These are phyloP conservation scores for Oehlia diaphana DNA, from an alignment of 192 early-diverging fungal genomes.

Conservation along the genomic window DNA sequence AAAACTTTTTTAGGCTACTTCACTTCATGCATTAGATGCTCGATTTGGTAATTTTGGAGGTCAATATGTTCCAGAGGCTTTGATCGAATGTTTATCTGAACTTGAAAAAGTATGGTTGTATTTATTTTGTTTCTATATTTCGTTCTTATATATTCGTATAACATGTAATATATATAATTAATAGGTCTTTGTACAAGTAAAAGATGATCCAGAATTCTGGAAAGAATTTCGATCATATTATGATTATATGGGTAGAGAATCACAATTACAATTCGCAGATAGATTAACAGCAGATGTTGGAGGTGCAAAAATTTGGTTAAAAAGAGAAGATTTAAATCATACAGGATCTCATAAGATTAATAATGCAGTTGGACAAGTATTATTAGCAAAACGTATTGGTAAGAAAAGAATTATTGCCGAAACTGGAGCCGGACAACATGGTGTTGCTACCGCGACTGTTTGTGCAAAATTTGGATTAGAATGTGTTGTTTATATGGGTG, in stretches of 20 bases:
- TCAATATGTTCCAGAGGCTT: constrained; percentile 96
- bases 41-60: constrained; percentile 97
- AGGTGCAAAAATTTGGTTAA: constrained; percentile 95
- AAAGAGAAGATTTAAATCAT: constrained; percentile 98
- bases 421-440: constrained; percentile 98
- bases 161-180: no score
- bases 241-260: constrained; percentile 90
- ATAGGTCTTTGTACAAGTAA: constrained; percentile 73
- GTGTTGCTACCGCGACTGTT: constrained; percentile 95
- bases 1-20: constrained; percentile 22
- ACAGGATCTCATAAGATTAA: constrained; percentile 99
- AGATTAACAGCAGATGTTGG: constrained; percentile 74
- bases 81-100: constrained; percentile 91
- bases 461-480: constrained; percentile 98
- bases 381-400: constrained; percentile 88
- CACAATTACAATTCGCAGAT: constrained; percentile 84
- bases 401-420: constrained; percentile 98
- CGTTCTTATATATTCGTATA: neutral
- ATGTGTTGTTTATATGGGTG: constrained; percentile 98
- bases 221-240: constrained; percentile 89
- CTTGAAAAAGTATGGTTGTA: constrained; percentile 55
- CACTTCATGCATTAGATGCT: constrained; percentile 53
- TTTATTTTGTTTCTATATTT: neutral
- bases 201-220: constrained; percentile 89
- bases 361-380: constrained; percentile 90